A percentile compares a stretch with the other conserved stretches of the same genome.
Evolutionary conservation across 2,329 filamentous ascomycete species (phyloP).

Genomic region (Chrysosporium queenslandicum): DNA sequence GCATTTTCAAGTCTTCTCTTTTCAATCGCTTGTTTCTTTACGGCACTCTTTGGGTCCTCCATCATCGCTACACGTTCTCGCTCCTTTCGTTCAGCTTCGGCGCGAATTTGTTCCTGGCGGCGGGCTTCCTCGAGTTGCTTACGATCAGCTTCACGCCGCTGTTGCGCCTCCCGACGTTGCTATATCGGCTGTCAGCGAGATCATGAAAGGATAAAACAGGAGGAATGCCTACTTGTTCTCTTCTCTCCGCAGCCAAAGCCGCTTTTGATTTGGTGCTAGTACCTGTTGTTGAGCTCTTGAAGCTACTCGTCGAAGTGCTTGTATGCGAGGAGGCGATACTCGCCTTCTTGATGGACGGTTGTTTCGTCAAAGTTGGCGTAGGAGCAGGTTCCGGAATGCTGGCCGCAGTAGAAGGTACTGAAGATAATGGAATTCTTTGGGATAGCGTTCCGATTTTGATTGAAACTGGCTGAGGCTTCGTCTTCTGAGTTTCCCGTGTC

Average conservation of each 20-base stretch:
- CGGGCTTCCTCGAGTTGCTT: constrained; percentile 56
- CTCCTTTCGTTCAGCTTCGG: constrained; percentile 43
- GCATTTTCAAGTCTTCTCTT: constrained; percentile 42
- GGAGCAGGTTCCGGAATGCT: constrained; percentile 37
- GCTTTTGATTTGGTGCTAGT: constrained; percentile 57
- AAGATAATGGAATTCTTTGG: constrained; percentile 38
- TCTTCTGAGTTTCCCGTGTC: constrained; percentile 37
- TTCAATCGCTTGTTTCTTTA: constrained; percentile 52
- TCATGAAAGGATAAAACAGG: constrained; percentile 4
- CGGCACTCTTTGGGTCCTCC: constrained; percentile 56
- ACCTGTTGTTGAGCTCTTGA: constrained; percentile 58
- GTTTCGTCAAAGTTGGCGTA: constrained; percentile 39
- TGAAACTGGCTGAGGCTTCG: constrained; percentile 40
- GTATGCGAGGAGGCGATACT: constrained; percentile 57
- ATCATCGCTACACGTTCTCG: constrained; percentile 37
- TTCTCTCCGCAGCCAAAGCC: constrained; percentile 67
- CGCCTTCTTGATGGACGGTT: constrained; percentile 44
- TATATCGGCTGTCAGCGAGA: constrained; percentile 21
- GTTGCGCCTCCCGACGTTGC: constrained; percentile 69
- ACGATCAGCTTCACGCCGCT: constrained; percentile 70
- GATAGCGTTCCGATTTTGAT: constrained; percentile 43
- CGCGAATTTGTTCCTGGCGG: constrained; percentile 52
- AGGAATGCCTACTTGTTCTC: constrained; percentile 49
- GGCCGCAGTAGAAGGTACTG: constrained; percentile 45
- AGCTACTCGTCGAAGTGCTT: constrained; percentile 43